These are phyloP conservation scores for Shiraia sp. DNA, from an alignment of 2,329 filamentous ascomycete genomes.

Conservation along the genomic window DNA sequence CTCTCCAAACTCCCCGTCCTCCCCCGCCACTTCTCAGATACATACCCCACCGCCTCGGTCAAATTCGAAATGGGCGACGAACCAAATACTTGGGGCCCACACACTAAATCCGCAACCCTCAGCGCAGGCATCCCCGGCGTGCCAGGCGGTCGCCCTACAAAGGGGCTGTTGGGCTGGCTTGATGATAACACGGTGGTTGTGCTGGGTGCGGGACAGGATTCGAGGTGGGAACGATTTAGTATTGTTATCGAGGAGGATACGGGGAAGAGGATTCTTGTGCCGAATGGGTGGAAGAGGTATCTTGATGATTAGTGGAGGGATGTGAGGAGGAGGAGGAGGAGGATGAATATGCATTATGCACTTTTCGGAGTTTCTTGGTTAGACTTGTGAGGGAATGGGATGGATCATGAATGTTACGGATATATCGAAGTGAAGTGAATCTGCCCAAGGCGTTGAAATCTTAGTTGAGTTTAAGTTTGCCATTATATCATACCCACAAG, in stretches of 20 bases:
- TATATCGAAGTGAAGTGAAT: too few species aligned
- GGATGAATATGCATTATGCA: background rate
- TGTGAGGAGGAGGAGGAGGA: background rate
- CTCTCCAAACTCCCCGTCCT: conserved; percentile 82
- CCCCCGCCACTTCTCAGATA: conserved; percentile 84
- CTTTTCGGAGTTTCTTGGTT: too few species aligned
- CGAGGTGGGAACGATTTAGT: conserved; percentile 82
- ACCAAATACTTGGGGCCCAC: conserved; percentile 40
- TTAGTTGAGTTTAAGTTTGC: too few species aligned
- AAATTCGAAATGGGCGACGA: conserved; percentile 86
- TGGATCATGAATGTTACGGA: too few species aligned
- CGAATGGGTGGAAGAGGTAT: conserved; percentile 83
- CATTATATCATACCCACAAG: too few species aligned
- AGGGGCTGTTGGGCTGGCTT: conserved; percentile 85
- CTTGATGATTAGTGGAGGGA: conserved; percentile 48
- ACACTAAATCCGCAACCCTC: conserved; percentile 39
- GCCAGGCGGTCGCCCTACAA: conserved; percentile 65
- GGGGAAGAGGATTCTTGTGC: conserved; percentile 66
- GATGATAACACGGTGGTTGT: conserved; percentile 74
- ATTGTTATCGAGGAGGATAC: conserved; percentile 55
- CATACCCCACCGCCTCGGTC: conserved; percentile 80
- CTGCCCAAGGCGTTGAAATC: too few species aligned
- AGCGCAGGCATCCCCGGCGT: conserved; percentile 56
- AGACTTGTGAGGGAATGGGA: too few species aligned
- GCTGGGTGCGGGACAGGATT: conserved; percentile 77